Percentiles rank a stretch among this genome's conserved stretches.
These are phyloP conservation scores for Agarophyton chilense DNA, from an alignment of 23 red algal species.

Conservation along the genomic window DNA sequence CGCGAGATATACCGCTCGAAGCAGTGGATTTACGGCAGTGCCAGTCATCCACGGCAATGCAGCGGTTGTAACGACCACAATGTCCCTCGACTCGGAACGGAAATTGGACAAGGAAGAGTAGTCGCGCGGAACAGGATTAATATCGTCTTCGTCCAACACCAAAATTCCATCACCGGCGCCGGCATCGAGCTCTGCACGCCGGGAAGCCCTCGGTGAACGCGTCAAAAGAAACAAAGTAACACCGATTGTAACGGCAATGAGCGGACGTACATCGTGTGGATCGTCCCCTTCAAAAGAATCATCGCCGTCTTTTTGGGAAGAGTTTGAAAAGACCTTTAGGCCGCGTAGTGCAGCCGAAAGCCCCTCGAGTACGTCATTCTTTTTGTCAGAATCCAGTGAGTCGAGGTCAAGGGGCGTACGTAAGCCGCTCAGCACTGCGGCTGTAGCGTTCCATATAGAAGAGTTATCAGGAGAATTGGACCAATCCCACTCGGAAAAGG, in stretches of 20 bases:
- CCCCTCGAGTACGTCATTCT: constrained; percentile 39
- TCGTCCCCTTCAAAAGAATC: not conserved
- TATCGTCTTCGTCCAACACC: constrained; percentile 21
- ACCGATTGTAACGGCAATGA: constrained; percentile 64
- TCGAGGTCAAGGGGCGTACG: constrained; percentile 18
- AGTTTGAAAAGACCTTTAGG: constrained; percentile 42
- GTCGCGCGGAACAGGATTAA: constrained; percentile 1
- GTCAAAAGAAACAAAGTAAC: constrained; percentile 65
- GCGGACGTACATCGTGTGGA: constrained; percentile 36
- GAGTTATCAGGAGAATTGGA: constrained; percentile 45
- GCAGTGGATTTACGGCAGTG: constrained; percentile 80
- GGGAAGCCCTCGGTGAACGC: constrained; percentile 25
- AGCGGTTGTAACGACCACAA: constrained; percentile 80
- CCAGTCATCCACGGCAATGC: constrained; percentile 89
- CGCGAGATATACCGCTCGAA: constrained; percentile 81
- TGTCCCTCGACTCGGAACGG: constrained; percentile 31
- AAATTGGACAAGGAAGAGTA: constrained; percentile 45
- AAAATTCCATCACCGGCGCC: constrained; percentile 14
- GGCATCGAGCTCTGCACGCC: constrained; percentile 25
- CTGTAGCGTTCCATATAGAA: constrained; percentile 57
- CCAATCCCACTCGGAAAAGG: constrained; percentile 40
- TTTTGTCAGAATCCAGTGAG: constrained; percentile 1
- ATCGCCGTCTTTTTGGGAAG: not conserved
- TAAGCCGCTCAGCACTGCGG: constrained; percentile 27
- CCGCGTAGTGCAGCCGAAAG: constrained; percentile 42